Conservation (phyloP, 108 stramenopile species). For the Asterionellopsis glacialis region DNA sequence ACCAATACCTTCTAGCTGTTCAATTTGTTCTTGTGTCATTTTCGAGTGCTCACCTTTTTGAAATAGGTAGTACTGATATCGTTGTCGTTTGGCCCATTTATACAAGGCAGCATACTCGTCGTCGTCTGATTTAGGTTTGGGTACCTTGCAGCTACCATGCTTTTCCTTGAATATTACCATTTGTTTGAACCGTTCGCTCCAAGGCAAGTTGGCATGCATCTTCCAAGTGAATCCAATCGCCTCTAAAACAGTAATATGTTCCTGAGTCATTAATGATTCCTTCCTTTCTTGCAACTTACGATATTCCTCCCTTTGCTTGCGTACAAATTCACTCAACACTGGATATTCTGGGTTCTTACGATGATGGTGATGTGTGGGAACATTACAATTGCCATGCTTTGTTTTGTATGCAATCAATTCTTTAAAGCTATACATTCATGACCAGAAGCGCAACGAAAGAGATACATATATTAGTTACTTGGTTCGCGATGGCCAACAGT, state of each 20-base stretch:
- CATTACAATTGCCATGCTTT: constrained; percentile 3
- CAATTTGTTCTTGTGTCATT: not conserved
- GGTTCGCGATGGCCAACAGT: no score
- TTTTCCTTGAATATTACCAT: no score
- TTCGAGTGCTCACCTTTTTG: not conserved
- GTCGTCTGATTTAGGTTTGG: no score
- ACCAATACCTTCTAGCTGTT: not conserved
- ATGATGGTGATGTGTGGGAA: not conserved
- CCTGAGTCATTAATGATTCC: not conserved
- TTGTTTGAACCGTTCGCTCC: no score
- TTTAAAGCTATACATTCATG: no score
- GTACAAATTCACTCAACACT: not conserved
- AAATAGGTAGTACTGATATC: not conserved
- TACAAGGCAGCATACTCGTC: not conserved
- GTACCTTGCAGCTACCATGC: no score
- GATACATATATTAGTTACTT: no score
- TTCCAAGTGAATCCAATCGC: not conserved
- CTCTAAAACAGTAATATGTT: not conserved
- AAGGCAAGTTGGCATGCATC: no score
- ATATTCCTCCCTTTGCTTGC: constrained; percentile 2
- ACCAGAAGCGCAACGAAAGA: no score
- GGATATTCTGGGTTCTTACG: not conserved
- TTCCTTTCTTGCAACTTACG: not conserved
- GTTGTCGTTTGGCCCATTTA: not conserved
- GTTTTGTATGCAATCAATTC: no score